Conservation (phyloP, 139 green algal species). For the Tetradesmus obliquus region DNA sequence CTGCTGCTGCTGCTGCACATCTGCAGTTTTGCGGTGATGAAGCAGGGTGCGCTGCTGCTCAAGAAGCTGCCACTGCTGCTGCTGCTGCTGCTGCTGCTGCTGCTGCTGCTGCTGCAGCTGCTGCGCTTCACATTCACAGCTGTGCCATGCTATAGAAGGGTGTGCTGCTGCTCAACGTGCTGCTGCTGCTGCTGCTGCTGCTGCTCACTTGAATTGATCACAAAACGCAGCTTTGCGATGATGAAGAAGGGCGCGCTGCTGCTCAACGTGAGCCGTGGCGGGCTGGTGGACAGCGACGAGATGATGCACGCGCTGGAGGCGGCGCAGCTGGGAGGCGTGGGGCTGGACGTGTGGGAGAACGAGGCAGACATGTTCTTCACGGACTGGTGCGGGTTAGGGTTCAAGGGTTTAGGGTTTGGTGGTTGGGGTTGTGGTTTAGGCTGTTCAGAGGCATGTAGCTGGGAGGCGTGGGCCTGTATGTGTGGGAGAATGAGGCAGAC, state of each 20-base stretch:
- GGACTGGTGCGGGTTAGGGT: background rate
- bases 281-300: slow-evolving; percentile 77
- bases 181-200: no score
- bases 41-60: no score
- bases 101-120: slow-evolving; percentile 71
- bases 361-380: slow-evolving; percentile 46
- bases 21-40: no score
- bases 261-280: slow-evolving; percentile 67
- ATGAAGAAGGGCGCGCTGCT: slow-evolving; percentile 18
- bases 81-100: slow-evolving; percentile 63
- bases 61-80: slow-evolving; percentile 1
- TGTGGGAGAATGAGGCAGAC: slow-evolving; percentile 9
- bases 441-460: no score
- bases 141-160: background rate
- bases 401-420: no score
- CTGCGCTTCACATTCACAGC: slow-evolving; percentile 45
- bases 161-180: background rate
- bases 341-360: slow-evolving; percentile 73
- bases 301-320: slow-evolving; percentile 68
- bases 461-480: background rate
- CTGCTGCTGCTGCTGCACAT: no score
- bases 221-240: slow-evolving; percentile 28
- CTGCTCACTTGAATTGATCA: background rate
- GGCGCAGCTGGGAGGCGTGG: slow-evolving; percentile 63
- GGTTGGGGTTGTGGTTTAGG: no score